These are phyloP conservation scores for Piper betle DNA, from an alignment of 164 flowering plant species.

Conservation along the genomic window DNA sequence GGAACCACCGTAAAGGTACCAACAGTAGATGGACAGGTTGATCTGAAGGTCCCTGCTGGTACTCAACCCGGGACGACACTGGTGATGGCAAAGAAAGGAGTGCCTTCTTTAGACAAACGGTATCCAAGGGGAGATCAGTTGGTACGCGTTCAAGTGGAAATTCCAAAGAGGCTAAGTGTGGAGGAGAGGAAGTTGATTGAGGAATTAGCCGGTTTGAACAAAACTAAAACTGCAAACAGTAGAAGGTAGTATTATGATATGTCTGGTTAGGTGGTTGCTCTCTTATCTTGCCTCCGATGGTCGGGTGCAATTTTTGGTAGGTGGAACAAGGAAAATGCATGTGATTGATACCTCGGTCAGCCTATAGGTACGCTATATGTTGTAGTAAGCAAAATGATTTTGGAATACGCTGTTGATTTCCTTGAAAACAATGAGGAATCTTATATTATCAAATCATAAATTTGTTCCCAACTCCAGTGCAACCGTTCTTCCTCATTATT, in stretches of 20 bases:
- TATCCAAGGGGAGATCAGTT: conserved; percentile 90
- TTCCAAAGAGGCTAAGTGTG: conserved; percentile 64
- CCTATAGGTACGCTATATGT: background rate
- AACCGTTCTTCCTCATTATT: no score
- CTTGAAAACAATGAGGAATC: background rate
- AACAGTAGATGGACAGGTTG: conserved; percentile 88
- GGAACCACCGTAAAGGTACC: conserved; percentile 88
- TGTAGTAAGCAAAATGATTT: background rate
- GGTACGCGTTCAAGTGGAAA: conserved; percentile 84
- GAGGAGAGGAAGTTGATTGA: conserved; percentile 86
- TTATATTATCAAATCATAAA: no score
- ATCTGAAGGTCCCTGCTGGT: conserved; percentile 80
- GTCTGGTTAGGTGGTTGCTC: background rate
- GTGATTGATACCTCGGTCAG: background rate
- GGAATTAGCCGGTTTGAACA: conserved; percentile 63
- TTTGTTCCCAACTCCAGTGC: background rate
- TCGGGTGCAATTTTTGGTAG: background rate
- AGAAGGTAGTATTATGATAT: conserved; percentile 17
- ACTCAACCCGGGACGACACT: conserved; percentile 85
- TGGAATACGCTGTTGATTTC: background rate
- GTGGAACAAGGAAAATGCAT: background rate
- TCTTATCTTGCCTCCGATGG: background rate
- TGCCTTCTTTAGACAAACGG: conserved; percentile 55
- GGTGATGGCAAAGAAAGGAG: conserved; percentile 91
- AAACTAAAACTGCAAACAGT: conserved; percentile 47